These are phyloP conservation scores for Stylonectria norvegica DNA, from an alignment of 2,329 filamentous ascomycete genomes.

Conservation along the genomic window DNA sequence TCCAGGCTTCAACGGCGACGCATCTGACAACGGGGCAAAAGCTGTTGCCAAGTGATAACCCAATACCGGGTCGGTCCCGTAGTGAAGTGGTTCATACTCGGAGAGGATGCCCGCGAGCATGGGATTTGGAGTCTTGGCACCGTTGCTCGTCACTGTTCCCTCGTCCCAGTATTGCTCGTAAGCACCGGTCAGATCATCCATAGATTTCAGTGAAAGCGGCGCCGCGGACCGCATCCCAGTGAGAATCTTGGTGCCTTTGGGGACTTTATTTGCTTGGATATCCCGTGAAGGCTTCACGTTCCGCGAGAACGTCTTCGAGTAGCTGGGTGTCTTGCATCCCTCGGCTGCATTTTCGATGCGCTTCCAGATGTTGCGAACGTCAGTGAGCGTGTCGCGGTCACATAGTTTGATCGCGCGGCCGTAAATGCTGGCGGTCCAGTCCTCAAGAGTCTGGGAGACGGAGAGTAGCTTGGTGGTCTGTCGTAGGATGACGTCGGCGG, in stretches of 20 bases:
- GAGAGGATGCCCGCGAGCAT: constrained; percentile 38
- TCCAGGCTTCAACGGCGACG: constrained; percentile 37
- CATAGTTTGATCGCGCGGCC: constrained; percentile 46
- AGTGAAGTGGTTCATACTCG: constrained; percentile 39
- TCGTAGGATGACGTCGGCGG: constrained; percentile 34
- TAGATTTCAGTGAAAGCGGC: constrained; percentile 31
- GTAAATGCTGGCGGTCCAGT: constrained; percentile 46
- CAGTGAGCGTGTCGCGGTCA: constrained; percentile 43
- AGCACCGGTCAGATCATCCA: constrained; percentile 18
- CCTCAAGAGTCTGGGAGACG: constrained; percentile 35
- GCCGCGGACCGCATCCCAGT: constrained; percentile 37
- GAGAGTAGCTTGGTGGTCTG: constrained; percentile 44
- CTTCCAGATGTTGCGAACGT: constrained; percentile 39
- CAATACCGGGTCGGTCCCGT: constrained; percentile 48
- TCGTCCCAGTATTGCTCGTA: constrained; percentile 35
- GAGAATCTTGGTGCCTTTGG: constrained; percentile 20
- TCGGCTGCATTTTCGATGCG: constrained; percentile 19
- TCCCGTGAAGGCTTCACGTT: constrained; percentile 20
- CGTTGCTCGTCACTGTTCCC: constrained; percentile 27
- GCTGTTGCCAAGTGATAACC: constrained; percentile 57
- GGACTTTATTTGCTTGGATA: constrained; percentile 8
- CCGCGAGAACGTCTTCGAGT: constrained; percentile 11
- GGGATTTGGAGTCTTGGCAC: constrained; percentile 40
- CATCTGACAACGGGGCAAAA: constrained; percentile 35
- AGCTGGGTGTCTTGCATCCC: constrained; percentile 8